Conservation (phyloP, 140 eudicot species). For the Anethum foeniculum region DNA sequence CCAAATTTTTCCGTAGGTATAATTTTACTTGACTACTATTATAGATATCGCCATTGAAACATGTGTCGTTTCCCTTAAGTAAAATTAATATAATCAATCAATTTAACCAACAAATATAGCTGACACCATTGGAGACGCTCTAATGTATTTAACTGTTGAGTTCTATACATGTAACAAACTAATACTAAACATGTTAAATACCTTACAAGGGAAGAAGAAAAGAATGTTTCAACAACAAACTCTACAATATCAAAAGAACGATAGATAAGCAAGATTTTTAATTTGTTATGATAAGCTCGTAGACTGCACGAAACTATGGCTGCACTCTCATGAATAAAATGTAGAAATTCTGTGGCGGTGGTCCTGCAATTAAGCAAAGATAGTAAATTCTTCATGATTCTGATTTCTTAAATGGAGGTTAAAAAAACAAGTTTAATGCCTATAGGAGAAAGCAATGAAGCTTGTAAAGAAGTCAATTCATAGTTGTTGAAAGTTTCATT, state of each 20-base stretch:
- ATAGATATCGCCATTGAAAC: no score
- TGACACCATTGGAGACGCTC: no score
- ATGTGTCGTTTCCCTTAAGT: no score
- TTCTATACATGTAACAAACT: background rate
- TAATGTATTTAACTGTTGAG: background rate
- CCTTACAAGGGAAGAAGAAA: background rate
- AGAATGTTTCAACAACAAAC: background rate
- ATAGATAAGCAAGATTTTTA: background rate
- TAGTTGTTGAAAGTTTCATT: background rate
- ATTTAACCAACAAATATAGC: no score
- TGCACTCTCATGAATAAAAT: background rate
- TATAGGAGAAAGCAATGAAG: background rate
- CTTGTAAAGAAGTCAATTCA: background rate
- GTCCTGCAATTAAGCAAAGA: conserved; percentile 1
- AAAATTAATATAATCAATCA: no score
- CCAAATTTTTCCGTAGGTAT: no score
- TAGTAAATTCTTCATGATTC: background rate
- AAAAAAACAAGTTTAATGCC: background rate
- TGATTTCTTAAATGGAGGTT: background rate
- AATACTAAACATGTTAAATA: background rate
- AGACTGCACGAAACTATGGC: background rate
- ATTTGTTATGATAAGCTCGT: background rate
- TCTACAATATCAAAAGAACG: background rate
- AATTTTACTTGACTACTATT: no score
- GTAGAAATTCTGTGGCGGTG: background rate